These are phyloP conservation scores for Fusarium sp. DNA, from an alignment of 2,329 filamentous ascomycete genomes.

Conservation along the genomic window DNA sequence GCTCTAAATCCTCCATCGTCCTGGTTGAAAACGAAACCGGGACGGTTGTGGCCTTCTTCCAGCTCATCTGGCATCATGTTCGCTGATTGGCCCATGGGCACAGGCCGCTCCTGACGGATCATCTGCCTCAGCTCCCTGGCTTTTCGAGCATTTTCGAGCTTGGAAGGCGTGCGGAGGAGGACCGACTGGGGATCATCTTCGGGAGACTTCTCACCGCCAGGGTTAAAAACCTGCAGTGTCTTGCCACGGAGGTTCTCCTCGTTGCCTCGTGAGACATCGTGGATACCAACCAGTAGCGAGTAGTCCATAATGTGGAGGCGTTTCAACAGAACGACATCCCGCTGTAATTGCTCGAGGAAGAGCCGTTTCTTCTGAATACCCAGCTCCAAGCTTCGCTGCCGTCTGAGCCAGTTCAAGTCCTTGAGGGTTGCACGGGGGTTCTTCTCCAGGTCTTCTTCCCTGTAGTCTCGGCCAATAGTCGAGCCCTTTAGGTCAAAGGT, in stretches of 20 bases:
- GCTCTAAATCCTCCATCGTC: slow-evolving; percentile 95
- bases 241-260: slow-evolving; percentile 93
- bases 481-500: slow-evolving; percentile 98
- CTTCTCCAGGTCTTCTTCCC: slow-evolving; percentile 86
- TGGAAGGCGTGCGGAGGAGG: slow-evolving; percentile 91
- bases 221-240: slow-evolving; percentile 94
- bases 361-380: slow-evolving; percentile 89
- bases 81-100: slow-evolving; percentile 88
- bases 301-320: slow-evolving; percentile 98
- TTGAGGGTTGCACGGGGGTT: slow-evolving; percentile 96
- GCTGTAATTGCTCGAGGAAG: slow-evolving; percentile 90
- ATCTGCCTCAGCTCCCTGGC: slow-evolving; percentile 92
- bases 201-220: slow-evolving; percentile 76
- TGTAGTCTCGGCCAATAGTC: slow-evolving; percentile 92
- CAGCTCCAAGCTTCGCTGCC: slow-evolving; percentile 88
- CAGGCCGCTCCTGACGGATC: slow-evolving; percentile 91
- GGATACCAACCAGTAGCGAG: slow-evolving; percentile 93
- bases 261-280: slow-evolving; percentile 91
- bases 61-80: slow-evolving; percentile 94
- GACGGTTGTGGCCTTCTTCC: slow-evolving; percentile 79
- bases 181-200: slow-evolving; percentile 75
- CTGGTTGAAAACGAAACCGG: slow-evolving; percentile 87
- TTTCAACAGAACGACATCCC: slow-evolving; percentile 89
- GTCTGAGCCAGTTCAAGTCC: slow-evolving; percentile 95
- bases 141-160: slow-evolving; percentile 91